A percentile compares a stretch with the other conserved stretches of the same genome.
Evolutionary conservation across 805 yeast genomes (phyloP).

Genomic region (Ogataea angusta): DNA sequence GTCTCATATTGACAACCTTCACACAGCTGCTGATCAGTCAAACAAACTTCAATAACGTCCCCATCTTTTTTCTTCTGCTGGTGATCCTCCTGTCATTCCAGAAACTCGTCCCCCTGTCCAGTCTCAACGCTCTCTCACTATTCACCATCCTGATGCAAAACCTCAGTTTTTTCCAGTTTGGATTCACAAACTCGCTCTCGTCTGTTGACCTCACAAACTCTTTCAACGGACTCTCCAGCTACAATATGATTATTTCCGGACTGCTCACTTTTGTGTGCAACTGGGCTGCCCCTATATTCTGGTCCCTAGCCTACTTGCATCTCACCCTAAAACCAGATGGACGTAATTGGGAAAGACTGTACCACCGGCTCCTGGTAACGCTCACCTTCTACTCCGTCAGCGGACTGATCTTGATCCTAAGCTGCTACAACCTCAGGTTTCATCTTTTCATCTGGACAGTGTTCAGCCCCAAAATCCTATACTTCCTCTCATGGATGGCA

Average conservation of each 20-base stretch:
- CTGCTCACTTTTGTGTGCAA: conserved; percentile 76
- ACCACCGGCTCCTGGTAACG: conserved; percentile 35
- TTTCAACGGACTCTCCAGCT: conserved; percentile 79
- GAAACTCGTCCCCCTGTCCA: conserved; percentile 13
- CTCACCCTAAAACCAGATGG: conserved; percentile 8
- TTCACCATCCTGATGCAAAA: conserved; percentile 61
- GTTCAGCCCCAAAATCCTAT: conserved; percentile 87
- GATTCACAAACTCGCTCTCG: conserved; percentile 89
- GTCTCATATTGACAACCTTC: conserved; percentile 35
- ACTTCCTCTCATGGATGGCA: conserved; percentile 71
- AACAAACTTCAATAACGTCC: conserved; percentile 51
- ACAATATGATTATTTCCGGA: conserved; percentile 70
- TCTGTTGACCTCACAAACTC: conserved; percentile 89
- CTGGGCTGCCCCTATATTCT: conserved; percentile 80
- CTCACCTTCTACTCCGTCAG: conserved; percentile 57
- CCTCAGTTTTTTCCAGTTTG: conserved; percentile 78
- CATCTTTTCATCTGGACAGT: conserved; percentile 98
- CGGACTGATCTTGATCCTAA: conserved; percentile 54
- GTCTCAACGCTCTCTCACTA: conserved; percentile 23
- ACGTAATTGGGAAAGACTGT: conserved; percentile 35
- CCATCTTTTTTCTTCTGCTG: conserved; percentile 39
- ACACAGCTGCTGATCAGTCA: conserved; percentile 51
- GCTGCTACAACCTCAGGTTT: conserved; percentile 73
- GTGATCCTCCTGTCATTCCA: conserved; percentile 29
- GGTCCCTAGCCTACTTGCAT: conserved; percentile 52